Base-by-base conservation (phyloP, 129 eudicot species). In the Calendula officinalis region DNA sequence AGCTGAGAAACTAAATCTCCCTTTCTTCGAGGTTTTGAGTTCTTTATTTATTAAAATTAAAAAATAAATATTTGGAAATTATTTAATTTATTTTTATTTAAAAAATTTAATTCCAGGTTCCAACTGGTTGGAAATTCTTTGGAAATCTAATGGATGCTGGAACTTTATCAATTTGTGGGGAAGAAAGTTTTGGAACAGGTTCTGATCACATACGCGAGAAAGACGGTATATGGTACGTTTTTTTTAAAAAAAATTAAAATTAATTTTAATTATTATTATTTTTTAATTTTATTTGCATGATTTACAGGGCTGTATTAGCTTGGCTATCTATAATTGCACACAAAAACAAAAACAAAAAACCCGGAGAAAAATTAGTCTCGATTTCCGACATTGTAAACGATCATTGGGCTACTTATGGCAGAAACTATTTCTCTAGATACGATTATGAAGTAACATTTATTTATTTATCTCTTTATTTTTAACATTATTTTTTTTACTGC, bases 101-200 rank as follows among this genome's bases (percentile, higher is more conserved):
- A 45, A 11, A 36, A 10, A 36, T 52, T 56, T 55, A 58, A 69
- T 66, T 77, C 59, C 78, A 94, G 99, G 99, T 94, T 55, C 99
- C 99, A 13, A 94, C 99, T 61, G 99, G 99, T 75, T 94, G 99
- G 99, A 94, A 94, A 70, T 94, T 88, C 72, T 94, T 94, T 72
- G 99, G 99, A 43, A 94, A 94, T 66, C 82, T 94, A 49, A 94
- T 94, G 99, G 99, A 94, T 76, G 96, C 97, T 51, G 99, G 90
- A 61, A 89, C 77, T 56, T 74, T 94, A 77, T 94, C 99, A 51
- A 86, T 94, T 47, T 94, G 99, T 50, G 99, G 99, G 27, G 99
- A 94, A 82, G 99, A 94, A 81, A 94, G 99, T 83, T 94, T 94
- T 80, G 99, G 99, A 41, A 94, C 99, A 14, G 99, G 99, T 55